These are phyloP conservation scores for Ophiostoma perfectum DNA, from an alignment of 2,329 filamentous ascomycete species.

Conservation along the genomic window DNA sequence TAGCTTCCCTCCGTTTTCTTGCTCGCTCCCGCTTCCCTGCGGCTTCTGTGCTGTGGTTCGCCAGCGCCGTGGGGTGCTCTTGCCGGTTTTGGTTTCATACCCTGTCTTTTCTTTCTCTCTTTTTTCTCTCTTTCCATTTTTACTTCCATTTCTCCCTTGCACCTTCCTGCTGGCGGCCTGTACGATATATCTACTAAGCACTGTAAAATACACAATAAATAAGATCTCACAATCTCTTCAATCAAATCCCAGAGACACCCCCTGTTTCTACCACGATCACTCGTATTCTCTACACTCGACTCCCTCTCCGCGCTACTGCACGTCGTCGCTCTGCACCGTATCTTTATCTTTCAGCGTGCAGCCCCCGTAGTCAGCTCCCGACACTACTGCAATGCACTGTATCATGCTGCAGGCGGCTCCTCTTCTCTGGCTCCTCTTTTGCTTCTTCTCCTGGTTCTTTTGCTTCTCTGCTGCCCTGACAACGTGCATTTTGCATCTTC, in stretches of 20 bases:
- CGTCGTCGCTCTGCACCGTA: neutral
- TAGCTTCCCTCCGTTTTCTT: neutral
- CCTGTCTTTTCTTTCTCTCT: too few species aligned
- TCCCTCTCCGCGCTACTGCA: neutral
- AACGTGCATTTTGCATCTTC: neutral
- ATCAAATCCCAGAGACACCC: constrained; percentile 1
- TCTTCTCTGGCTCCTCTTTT: constrained; percentile 3
- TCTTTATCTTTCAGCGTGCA: neutral
- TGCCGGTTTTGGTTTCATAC: neutral
- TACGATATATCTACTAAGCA: too few species aligned
- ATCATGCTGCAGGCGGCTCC: neutral
- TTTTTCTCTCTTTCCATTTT: too few species aligned
- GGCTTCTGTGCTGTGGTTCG: neutral
- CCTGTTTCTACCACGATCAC: neutral
- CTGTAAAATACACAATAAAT: too few species aligned
- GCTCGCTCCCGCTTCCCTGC: too few species aligned
- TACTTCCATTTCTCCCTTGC: too few species aligned
- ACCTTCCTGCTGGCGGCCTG: too few species aligned
- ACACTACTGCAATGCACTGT: constrained; percentile 16
- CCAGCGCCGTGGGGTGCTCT: neutral
- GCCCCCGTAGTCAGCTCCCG: constrained; percentile 7
- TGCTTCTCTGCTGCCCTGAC: neutral
- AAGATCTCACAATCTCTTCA: neutral
- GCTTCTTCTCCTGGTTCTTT: neutral
- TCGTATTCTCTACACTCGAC: neutral